These are phyloP conservation scores for Chenopodium quinoa DNA, from an alignment of 148 eudicot genomes.

Conservation along the genomic window DNA sequence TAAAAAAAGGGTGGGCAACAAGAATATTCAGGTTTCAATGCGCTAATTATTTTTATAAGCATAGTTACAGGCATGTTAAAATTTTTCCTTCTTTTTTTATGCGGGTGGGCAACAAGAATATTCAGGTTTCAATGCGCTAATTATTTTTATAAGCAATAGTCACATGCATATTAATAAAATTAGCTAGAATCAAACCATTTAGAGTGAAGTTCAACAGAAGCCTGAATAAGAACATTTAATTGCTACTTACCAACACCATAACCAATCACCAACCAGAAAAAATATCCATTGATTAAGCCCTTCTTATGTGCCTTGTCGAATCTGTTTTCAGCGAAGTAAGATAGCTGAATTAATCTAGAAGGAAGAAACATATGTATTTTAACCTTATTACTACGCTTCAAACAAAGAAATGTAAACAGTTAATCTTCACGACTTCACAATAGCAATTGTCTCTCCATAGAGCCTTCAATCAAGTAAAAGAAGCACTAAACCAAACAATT, in stretches of 20 bases:
- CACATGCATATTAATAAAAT: not conserved
- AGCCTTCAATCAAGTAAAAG: not conserved
- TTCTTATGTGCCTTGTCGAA: constrained; percentile 58
- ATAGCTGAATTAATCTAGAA: constrained; percentile 10
- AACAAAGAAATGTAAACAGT: not conserved
- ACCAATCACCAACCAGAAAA: constrained; percentile 65
- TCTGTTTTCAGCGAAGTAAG: constrained; percentile 37
- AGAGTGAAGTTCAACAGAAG: not conserved
- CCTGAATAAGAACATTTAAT: not conserved
- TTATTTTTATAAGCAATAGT: not conserved
- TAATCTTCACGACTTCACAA: not conserved
- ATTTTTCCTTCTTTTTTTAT: no score
- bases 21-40: not conserved
- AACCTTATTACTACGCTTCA: not conserved
- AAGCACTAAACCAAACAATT: not conserved
- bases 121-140: not conserved
- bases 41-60: not conserved
- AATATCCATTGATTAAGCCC: constrained; percentile 53
- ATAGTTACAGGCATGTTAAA: no score
- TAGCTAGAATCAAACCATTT: not conserved
- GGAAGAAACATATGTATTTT: not conserved
- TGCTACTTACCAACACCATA: constrained; percentile 64
- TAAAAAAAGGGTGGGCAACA: not conserved
- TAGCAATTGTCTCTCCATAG: not conserved
- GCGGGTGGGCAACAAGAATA: not conserved